Base-by-base conservation (phyloP, 2,329 filamentous ascomycete genomes). In the Didymella segeticola region DNA sequence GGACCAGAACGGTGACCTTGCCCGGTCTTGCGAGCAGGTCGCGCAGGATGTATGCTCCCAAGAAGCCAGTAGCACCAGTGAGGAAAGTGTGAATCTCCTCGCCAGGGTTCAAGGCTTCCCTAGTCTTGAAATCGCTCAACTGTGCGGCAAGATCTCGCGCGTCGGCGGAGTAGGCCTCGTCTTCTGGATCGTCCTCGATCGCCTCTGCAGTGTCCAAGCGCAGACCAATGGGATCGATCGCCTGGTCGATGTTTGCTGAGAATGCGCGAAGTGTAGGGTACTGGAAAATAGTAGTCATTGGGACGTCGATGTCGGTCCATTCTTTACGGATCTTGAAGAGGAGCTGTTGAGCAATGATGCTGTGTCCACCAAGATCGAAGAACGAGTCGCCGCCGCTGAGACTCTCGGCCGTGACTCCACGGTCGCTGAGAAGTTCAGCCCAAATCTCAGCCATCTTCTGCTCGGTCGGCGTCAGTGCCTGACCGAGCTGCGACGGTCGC, bases 1-100 rank as follows among this genome's bases (percentile, higher is more conserved):
- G 88, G 4, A 96, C 88, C 52, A 93, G 87, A 0, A 88, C 86
- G 52, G 96, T 86, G 9, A 96, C 81, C 61, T 83, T 87, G 12
- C 85, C 78, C 15, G 77, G 82, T 20, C 88, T 81, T 31, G 83
- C 83, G 1, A 97, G 80, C 1, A 96, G 75, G 49, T 96, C 90
- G 49, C 83, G 83, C 26, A 96, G 78, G 10, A 97, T 79, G 68
- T 92, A 96, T 0, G 90, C 84, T 23, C 93, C 93, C 17, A 97
- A 76, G 79, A 97, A 97, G 2, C 93, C 93, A 5, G 93, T 97
- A 4, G 90, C 91, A 36, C 93, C 92, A 2, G 93, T 97, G 5
- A 97, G 77, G 73, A 97, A 89, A 10, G 95, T 81, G 0, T 88
- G 91, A 3, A 80, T 75, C 60, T 77, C 57, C 64, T 70, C 53